Evolutionary conservation across 352 stramenopile species (phyloP).

Genomic region (Phytophthora pinifolia): DNA sequence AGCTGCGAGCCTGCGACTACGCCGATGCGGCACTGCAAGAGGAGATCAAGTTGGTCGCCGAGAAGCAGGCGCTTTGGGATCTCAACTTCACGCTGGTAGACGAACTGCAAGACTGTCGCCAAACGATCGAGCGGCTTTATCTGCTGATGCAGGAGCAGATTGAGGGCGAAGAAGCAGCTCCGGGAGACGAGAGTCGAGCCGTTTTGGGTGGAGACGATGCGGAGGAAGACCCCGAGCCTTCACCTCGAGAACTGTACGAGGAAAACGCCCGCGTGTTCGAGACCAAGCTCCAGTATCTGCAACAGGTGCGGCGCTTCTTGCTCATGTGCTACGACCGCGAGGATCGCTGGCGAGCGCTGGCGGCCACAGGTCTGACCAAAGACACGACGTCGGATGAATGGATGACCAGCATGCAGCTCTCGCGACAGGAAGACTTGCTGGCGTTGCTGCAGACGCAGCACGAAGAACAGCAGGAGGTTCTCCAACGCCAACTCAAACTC

Average conservation of each 20-base stretch:
- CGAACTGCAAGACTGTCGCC: conserved; percentile 39
- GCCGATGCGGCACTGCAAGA: conserved; percentile 48
- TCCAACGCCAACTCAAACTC: conserved; percentile 52
- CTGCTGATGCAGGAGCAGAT: conserved; percentile 27
- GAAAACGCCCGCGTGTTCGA: conserved; percentile 47
- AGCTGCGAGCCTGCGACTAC: conserved; percentile 50
- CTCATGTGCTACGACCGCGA: conserved; percentile 71
- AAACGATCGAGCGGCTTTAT: conserved; percentile 48
- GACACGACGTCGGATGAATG: conserved; percentile 65
- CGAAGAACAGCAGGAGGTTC: conserved; percentile 32
- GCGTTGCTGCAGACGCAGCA: conserved; percentile 52
- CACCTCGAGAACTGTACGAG: conserved; percentile 30
- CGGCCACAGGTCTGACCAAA: conserved; percentile 47
- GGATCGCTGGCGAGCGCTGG: conserved; percentile 54
- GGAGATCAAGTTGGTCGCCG: conserved; percentile 49
- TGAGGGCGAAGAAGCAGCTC: neutral
- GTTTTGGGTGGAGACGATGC: neutral
- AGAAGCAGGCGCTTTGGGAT: conserved; percentile 72
- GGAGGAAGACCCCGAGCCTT: conserved; percentile 7
- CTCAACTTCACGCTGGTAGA: conserved; percentile 40
- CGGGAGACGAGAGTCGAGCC: neutral
- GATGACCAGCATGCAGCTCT: conserved; percentile 61
- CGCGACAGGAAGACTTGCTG: conserved; percentile 53
- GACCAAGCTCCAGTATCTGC: conserved; percentile 45
- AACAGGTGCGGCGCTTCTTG: conserved; percentile 56